A percentile compares a stretch with the other conserved stretches of the same genome.
phyloP scores from a whole-genome alignment of 2,329 filamentous ascomycete species.

The Alternaria viburni region DNA sequence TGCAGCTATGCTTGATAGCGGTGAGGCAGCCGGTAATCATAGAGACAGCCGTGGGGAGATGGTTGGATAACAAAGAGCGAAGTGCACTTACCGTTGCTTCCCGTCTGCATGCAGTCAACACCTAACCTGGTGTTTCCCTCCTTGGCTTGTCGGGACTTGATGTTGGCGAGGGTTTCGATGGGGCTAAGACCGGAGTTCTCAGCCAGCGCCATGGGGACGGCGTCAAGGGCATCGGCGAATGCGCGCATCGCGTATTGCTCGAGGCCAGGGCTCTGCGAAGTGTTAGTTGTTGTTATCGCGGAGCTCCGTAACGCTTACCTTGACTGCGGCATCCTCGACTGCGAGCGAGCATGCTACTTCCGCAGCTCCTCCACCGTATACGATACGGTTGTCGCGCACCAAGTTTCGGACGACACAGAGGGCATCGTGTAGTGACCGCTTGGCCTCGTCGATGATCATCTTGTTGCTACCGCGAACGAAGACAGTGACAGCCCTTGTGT shows the following conservation, averaged over 20 bases:
- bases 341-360: constrained; percentile 97
- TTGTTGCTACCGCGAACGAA: constrained; percentile 99
- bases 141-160: constrained; percentile 97
- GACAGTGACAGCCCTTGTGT: constrained; percentile 92
- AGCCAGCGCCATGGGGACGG: constrained; percentile 91
- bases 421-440: constrained; percentile 95
- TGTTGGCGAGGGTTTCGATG: constrained; percentile 90
- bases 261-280: constrained; percentile 78
- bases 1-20: constrained; percentile 18
- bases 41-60: constrained; percentile 2
- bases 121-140: constrained; percentile 79
- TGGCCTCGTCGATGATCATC: constrained; percentile 99
- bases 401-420: constrained; percentile 97
- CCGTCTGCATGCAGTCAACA: constrained; percentile 96
- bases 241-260: constrained; percentile 99
- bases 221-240: constrained; percentile 92
- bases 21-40: constrained; percentile 13
- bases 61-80: constrained; percentile 8
- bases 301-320: constrained; percentile 54
- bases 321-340: constrained; percentile 91
- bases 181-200: constrained; percentile 97
- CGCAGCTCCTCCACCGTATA: constrained; percentile 95
- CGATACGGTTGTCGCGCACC: constrained; percentile 93
- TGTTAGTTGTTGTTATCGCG: constrained; percentile 8
- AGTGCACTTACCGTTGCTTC: constrained; percentile 73